phyloP scores from a whole-genome alignment of 257 asterid species.

The Penstemon newberryi region DNA sequence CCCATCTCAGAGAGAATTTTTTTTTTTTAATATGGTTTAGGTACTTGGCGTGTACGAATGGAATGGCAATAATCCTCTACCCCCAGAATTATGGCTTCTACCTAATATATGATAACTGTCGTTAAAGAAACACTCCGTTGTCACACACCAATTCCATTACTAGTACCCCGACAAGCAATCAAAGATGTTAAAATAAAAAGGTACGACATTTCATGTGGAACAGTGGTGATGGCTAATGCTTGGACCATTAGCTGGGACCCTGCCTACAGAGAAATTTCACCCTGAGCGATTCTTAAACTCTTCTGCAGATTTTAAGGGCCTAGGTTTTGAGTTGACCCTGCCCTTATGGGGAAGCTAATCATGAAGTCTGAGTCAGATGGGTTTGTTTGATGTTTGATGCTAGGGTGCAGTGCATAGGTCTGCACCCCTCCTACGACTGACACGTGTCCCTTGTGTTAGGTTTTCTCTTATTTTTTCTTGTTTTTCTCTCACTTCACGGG shows the following conservation, averaged over 20 bases:
- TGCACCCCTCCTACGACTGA: no score
- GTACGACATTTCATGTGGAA: slow-evolving; percentile 38
- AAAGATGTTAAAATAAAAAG: slow-evolving; percentile 39
- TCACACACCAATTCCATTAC: slow-evolving; percentile 46
- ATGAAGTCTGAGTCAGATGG: no score
- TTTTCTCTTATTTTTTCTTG: no score
- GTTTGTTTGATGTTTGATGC: no score
- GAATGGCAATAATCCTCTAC: no score
- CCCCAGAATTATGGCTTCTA: no score
- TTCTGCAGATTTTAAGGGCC: slow-evolving; percentile 42
- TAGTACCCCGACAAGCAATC: slow-evolving; percentile 47
- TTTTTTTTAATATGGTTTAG: no score
- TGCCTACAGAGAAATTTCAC: slow-evolving; percentile 35
- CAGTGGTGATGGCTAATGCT: slow-evolving; percentile 40
- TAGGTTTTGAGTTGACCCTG: slow-evolving; percentile 38
- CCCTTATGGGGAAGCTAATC: slow-evolving; percentile 45
- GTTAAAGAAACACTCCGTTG: slow-evolving; percentile 45
- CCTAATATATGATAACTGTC: slow-evolving; percentile 41
- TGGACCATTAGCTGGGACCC: slow-evolving; percentile 61
- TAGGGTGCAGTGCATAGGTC: no score
- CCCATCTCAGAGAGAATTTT: no score
- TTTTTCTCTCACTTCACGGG: no score
- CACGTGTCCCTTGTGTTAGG: no score
- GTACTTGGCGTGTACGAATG: no score
- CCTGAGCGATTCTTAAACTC: slow-evolving; percentile 51